These are phyloP conservation scores for Uronychia binucleata DNA, from an alignment of 73 alveolate genomes.

Conservation along the genomic window DNA sequence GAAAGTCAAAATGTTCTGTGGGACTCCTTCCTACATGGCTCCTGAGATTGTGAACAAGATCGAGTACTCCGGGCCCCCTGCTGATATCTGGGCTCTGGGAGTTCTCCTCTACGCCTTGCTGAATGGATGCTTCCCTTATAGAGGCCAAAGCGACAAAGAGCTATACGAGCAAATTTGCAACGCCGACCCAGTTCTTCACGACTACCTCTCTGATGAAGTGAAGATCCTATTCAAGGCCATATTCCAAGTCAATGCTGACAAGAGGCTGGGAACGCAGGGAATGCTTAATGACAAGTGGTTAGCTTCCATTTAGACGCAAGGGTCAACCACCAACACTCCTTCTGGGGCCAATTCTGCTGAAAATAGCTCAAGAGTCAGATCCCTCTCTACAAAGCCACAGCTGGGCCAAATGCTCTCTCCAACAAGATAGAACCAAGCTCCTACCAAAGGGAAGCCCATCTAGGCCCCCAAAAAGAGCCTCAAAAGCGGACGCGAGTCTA, in stretches of 20 bases:
- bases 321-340: background rate
- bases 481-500: background rate
- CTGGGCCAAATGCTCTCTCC: background rate
- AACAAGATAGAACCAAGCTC: background rate
- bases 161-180: conserved; percentile 69
- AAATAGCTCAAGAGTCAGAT: background rate
- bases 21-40: conserved; percentile 86
- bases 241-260: background rate
- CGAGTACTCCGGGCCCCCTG: conserved; percentile 80
- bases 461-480: too few species aligned
- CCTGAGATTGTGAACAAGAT: conserved; percentile 76
- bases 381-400: background rate
- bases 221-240: background rate
- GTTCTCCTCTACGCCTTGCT: conserved; percentile 66
- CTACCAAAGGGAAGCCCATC: background rate
- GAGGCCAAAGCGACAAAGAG: conserved; percentile 72
- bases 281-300: background rate
- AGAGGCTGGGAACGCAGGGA: background rate
- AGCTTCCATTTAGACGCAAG: background rate
- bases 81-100: conserved; percentile 85
- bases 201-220: background rate
- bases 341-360: background rate
- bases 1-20: conserved; percentile 73
- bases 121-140: conserved; percentile 75
- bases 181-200: background rate